Evolutionary conservation across 164 flowering plant species (phyloP), one percentile per base, ranked within the genome.

Genomic region (Vitis amurensis): DNA sequence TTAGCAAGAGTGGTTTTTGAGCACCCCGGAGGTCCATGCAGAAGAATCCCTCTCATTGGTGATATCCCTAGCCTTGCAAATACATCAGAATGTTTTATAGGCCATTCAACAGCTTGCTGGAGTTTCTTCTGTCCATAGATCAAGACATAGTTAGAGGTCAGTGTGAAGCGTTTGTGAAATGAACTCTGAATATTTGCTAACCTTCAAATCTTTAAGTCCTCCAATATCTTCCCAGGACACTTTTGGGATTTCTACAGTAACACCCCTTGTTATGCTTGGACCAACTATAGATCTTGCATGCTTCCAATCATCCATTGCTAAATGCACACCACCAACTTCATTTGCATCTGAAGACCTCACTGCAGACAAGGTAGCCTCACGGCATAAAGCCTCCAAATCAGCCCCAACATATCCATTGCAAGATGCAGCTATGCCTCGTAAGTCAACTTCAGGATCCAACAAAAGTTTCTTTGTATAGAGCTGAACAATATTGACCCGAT

Each of bases 11-110:
- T 93, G 61, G 99, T 96, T 83, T 96, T 96, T 58, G 97, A 93
- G 88, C 99, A 96, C 48, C 99, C 99, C 27, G 99, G 99, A 63
- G 99, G 99, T 60, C 98, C 99, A 85, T 96, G 95, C 58, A 96
- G 83, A 76, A 96, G 98, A 72, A 93, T 81, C 52, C 98, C 98
- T 62, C 92, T 93, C 17, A 84, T 59, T 61, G 97, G 95, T 37
- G 91, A 80, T 83, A 91, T 77, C 8, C 97, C 97, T 69, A 93
- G 67, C 82, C 93, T 88, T 59, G 84, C 57, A 84, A 90, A 91
- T 55, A 88, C 85, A 62, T 64, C 81, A 64, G 97, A 73, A 80
- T 93, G 89, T 81, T 89, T 93, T 47, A 93, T 88, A 47, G 99
- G 99, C 99, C 99, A 96, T 78, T 96, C 99, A 73, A 96, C 97